phyloP scores from a whole-genome alignment of 2,329 filamentous ascomycete species.

The Colletotrichum tofieldiae region DNA sequence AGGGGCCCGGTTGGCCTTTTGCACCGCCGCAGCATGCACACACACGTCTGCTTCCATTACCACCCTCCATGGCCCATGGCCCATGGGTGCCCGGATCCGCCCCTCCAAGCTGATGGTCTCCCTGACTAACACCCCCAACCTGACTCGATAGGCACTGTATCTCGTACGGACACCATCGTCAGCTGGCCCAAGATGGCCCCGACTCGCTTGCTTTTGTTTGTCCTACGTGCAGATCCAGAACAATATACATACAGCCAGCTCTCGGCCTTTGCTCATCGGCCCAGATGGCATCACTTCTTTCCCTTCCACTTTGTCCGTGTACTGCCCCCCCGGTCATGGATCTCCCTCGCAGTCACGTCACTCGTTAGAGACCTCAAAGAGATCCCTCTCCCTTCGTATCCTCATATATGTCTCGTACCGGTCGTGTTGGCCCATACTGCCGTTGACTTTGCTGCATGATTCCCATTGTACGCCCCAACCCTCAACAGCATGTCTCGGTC shows the following conservation, averaged over 20 bases:
- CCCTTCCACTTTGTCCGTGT: constrained; percentile 26
- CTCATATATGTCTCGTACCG: constrained; percentile 48
- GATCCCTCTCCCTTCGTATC: constrained; percentile 26
- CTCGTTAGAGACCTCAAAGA: constrained; percentile 15
- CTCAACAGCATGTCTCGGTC: constrained; percentile 59
- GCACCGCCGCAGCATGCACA: constrained; percentile 40
- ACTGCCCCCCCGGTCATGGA: constrained; percentile 14
- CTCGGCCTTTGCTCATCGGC: constrained; percentile 26
- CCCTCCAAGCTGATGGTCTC: constrained; percentile 20
- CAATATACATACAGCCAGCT: constrained; percentile 37
- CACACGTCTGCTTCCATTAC: constrained; percentile 17
- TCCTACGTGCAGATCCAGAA: constrained; percentile 30
- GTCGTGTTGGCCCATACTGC: constrained; percentile 23
- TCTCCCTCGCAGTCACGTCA: constrained; percentile 18
- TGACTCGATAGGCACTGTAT: constrained; percentile 29
- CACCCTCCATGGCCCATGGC: constrained; percentile 20
- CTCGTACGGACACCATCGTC: constrained; percentile 23
- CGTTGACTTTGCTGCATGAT: constrained; percentile 45
- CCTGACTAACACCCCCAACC: constrained; percentile 29
- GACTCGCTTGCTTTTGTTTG: constrained; percentile 41
- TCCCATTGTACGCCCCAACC: constrained; percentile 16
- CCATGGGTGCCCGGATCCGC: constrained; percentile 15
- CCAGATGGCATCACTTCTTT: constrained; percentile 26
- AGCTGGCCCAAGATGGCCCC: constrained; percentile 35
- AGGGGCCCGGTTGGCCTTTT: constrained; percentile 30